Base-by-base conservation (phyloP, 2,329 filamentous ascomycete genomes). In the Sclerotinia borealis region DNA sequence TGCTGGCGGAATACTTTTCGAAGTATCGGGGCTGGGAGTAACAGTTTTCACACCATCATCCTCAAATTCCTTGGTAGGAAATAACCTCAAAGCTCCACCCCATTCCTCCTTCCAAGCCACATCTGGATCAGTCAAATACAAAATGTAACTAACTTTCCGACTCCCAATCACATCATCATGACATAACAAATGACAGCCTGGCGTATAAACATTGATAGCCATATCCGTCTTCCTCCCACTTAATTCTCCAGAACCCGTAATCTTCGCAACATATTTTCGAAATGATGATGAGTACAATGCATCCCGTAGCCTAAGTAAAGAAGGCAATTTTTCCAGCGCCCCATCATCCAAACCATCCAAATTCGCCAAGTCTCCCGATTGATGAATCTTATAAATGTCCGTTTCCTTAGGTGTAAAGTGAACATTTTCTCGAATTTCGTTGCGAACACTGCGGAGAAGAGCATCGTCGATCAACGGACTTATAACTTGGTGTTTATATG, bases 141-240 rank as follows among this genome's bases (percentile, higher is more conserved):
- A 81, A 69, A 99, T 99, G 76, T 97, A 99, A 81, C 93, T 97
- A 72, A 99, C 88, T 68, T 93, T 88, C 65, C 95, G 85, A 73
- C 90, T 96, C n/a, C 95, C 95, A 76, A 99, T 99, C 66, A 99
- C 95, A 77, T 99, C 95, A 80, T 99, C 95, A 74, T 99, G 95
- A 77, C 95, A 98, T 36, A 99, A 82, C 31, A 99, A 83, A 76
- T 96, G 96, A 75, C 93, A 98, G 47, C 95, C 93, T 6, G 95
- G 93, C 0, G 92, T 97, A 77, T 99, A 99, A 58, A 99, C 88
- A 75, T 99, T 99, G 81, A 99, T 96, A 64, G 95, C 95, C 92
- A 99, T 96, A 77, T 99, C 95, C 22, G 95, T 98, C 82, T 98
- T 99, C 76, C 85, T 85, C 2, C 93, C 95, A 72, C 92, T 96